These are phyloP conservation scores for Prunus campanulata DNA, from an alignment of 306 rosid species.

Conservation along the genomic window DNA sequence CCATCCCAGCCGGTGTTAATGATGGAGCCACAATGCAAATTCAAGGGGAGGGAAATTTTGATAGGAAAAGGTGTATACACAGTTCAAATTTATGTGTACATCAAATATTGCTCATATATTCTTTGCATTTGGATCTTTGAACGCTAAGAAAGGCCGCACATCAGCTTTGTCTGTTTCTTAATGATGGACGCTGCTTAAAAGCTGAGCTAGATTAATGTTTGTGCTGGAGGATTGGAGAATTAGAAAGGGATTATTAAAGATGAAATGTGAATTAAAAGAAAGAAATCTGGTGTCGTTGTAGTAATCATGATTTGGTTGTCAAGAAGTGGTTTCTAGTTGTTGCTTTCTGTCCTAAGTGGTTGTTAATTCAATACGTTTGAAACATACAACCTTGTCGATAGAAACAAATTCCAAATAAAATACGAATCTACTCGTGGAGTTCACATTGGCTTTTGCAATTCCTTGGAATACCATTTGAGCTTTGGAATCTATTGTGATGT, in stretches of 20 bases:
- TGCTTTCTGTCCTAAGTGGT: neutral
- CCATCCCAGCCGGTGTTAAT: conserved; percentile 73
- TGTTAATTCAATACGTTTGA: neutral
- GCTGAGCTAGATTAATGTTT: neutral
- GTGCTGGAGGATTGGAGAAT: neutral
- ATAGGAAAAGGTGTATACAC: conserved; percentile 56
- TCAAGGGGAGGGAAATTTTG: conserved; percentile 72
- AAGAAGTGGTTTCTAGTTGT: neutral
- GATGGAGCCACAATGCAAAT: conserved; percentile 82
- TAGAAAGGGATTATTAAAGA: too few species aligned
- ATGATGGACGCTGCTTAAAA: neutral
- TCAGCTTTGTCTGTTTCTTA: neutral
- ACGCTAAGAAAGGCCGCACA: too few species aligned
- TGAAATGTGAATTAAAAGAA: neutral
- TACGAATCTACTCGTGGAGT: neutral
- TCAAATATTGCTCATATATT: neutral
- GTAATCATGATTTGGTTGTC: neutral
- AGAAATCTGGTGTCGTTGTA: neutral
- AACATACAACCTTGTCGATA: neutral
- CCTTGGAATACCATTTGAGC: neutral
- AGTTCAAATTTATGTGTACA: neutral
- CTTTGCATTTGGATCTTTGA: neutral
- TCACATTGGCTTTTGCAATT: neutral
- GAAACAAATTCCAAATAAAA: neutral
- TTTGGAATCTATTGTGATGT: too few species aligned